Conservation (phyloP, 2,329 filamentous ascomycete species). For the Ceratocystis eucalypticola region DNA sequence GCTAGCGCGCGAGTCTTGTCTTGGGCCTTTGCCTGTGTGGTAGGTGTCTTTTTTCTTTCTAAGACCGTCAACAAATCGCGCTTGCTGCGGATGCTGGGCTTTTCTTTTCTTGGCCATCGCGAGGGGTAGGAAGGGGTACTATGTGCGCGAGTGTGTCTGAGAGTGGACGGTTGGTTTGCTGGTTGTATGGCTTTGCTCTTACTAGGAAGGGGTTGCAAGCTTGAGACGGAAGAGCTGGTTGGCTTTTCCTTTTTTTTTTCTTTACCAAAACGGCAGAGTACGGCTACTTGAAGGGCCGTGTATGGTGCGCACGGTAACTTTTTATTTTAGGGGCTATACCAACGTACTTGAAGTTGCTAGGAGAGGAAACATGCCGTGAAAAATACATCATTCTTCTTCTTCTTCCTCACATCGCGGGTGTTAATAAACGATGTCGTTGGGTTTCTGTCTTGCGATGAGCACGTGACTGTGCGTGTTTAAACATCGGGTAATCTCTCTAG, state of each 20-base stretch:
- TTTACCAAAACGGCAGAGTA: not conserved
- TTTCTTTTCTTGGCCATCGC: slow-evolving; percentile 34
- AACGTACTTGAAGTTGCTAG: not conserved
- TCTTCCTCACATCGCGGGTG: not conserved
- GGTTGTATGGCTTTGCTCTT: too few relatives aligned
- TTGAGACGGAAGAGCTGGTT: not conserved
- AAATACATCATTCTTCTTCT: not conserved
- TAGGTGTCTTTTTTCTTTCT: slow-evolving; percentile 13
- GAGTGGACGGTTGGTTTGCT: not conserved
- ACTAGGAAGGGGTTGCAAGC: too few relatives aligned
- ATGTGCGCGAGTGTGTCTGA: not conserved
- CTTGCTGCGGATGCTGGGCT: slow-evolving; percentile 24
- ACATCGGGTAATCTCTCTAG: not conserved
- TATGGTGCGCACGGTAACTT: not conserved
- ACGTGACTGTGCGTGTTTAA: not conserved
- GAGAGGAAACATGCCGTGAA: not conserved
- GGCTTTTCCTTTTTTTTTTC: not conserved
- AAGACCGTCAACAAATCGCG: slow-evolving; percentile 14
- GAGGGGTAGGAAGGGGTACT: not conserved
- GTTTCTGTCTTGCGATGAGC: not conserved
- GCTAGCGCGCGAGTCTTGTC: not conserved
- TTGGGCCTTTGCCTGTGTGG: slow-evolving; percentile 9
- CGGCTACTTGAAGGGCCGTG: not conserved
- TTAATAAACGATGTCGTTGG: slow-evolving; percentile 8
- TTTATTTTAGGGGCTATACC: not conserved